Base-by-base conservation (phyloP, 1,284 basidiomycete genomes). In the Wallemia ichthyophaga region DNA sequence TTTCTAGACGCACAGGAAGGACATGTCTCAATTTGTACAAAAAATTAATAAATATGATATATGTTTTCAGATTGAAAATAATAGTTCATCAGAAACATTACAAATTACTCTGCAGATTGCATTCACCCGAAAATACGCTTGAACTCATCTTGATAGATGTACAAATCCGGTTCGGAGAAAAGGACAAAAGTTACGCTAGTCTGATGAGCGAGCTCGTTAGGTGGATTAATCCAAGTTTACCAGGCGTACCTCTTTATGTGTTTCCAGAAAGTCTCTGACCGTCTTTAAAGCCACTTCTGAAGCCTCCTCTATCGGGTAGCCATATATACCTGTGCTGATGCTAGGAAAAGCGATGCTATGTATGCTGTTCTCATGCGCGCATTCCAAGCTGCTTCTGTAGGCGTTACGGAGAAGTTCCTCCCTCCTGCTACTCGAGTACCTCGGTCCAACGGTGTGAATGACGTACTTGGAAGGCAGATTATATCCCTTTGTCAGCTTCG, bases 361-460 rank as follows among this genome's bases (percentile, higher is more conserved):
- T 33, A 82, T 70, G 21, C 73, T 73, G 60, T 81, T 75, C 58
- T 79, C 70, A 1, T 75, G 70, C 0, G 82, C 81, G 24, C 82
- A 61, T 56, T 80, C 72, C 57, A 91, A 69, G 62, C 80, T 80
- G 2, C 69, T 76, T 59, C 67, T 69, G 67, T 92, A 92, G 67
- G 85, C 88, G 17, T 79, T 81, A 2, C 73, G 72, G 1, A 96
- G 75, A 61, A 76, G 73, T 59, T 68, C 63, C 5, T 77, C 77
- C 58, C 76, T 76, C 54, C 69, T 68, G 1, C 74, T 66, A 1
- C 64, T 60, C 0, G 72, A 73, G 66, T 87, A 92, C 1, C 88
- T 69, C 0, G 88, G 88, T 11, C 91, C 91, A 25, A 94, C 89
- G 1, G 92, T 81, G 66, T 95, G 92, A 21, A 94, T 85, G 60